Evolutionary conservation across 2,329 filamentous ascomycete genomes (phyloP).

Genomic region (Trichoderma harzianum): DNA sequence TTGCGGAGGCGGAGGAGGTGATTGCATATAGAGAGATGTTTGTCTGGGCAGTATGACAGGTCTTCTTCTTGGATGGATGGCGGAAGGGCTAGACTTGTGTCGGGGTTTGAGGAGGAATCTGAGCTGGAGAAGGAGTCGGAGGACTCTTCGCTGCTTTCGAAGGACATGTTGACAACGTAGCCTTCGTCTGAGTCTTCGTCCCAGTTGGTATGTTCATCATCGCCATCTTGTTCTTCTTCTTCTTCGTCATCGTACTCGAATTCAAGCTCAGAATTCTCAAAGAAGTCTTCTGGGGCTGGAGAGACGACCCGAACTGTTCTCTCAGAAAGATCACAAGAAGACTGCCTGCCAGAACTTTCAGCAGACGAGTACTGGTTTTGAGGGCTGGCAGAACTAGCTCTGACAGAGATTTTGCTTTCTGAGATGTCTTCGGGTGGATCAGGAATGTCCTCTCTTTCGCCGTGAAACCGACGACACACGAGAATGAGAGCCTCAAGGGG

Average conservation of each 20-base stretch:
- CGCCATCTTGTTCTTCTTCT: neutral
- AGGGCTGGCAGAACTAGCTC: neutral
- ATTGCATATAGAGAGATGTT: constrained; percentile 32
- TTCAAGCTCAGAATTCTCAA: neutral
- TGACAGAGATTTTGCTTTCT: neutral
- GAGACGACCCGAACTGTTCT: neutral
- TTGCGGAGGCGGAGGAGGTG: constrained; percentile 30
- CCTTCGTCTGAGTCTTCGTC: neutral
- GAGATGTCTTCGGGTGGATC: neutral
- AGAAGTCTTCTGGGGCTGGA: neutral
- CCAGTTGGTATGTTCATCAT: neutral
- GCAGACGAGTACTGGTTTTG: neutral
- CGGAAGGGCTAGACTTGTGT: neutral
- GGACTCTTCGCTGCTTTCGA: neutral
- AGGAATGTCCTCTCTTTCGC: constrained; percentile 19
- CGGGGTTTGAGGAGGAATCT: neutral
- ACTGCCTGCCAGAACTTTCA: neutral
- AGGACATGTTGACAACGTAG: neutral
- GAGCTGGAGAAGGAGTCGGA: neutral
- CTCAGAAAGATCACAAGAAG: neutral
- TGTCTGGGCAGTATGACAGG: constrained; percentile 30
- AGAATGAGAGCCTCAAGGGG: constrained; percentile 32
- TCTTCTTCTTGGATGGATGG: neutral
- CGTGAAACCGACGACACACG: constrained; percentile 36
- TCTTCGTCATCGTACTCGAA: neutral